Conservation (phyloP, 768 basidiomycete genomes). For the Hysterangium stoloniferum region DNA sequence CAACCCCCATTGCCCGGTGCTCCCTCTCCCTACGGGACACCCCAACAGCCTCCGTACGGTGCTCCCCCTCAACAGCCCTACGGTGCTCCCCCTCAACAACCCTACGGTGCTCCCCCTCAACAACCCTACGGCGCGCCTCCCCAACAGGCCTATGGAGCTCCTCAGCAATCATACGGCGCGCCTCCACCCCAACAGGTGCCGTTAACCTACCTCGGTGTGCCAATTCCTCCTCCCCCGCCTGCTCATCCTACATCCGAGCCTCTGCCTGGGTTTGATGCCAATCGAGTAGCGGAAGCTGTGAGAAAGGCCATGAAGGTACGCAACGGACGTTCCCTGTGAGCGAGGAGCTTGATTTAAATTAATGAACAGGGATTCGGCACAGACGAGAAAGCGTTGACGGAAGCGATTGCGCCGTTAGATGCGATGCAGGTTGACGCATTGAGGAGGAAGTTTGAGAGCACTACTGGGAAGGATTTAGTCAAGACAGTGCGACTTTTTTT, state of each 20-base stretch:
- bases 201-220: slow-evolving; percentile 7
- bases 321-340: neutral
- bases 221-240: slow-evolving; percentile 9
- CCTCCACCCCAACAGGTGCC: neutral
- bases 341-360: too few species aligned
- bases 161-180: neutral
- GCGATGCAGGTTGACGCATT: slow-evolving; percentile 7
- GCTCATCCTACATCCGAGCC: neutral
- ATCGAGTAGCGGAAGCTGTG: neutral
- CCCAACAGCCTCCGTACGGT: neutral
- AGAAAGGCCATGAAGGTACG: slow-evolving; percentile 9
- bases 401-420: slow-evolving; percentile 7
- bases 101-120: neutral
- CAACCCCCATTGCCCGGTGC: neutral
- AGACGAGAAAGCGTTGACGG: slow-evolving; percentile 8
- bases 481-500: neutral
- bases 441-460: slow-evolving; percentile 2
- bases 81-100: neutral
- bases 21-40: neutral
- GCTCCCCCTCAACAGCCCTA: neutral
- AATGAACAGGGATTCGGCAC: slow-evolving; percentile 10
- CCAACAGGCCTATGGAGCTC: neutral
- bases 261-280: slow-evolving; percentile 9
- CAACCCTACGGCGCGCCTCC: neutral
- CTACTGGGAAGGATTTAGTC: slow-evolving; percentile 3